These are phyloP conservation scores for Drechslerella dactyloides DNA, from an alignment of 2,329 filamentous ascomycete genomes.

Conservation along the genomic window DNA sequence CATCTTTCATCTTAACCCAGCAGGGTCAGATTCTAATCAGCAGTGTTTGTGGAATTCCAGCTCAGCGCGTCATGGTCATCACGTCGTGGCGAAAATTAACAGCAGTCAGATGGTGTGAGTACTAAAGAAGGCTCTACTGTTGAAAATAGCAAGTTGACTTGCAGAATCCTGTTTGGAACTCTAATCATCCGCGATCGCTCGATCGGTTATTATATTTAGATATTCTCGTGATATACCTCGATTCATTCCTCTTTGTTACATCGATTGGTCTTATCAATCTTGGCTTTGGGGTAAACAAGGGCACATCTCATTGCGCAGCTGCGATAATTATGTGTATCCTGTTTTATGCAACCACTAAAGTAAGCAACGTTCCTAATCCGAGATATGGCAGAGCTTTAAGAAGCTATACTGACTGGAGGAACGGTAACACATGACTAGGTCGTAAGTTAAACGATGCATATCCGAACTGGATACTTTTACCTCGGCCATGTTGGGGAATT, in stretches of 20 bases:
- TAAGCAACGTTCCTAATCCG: constrained; percentile 55
- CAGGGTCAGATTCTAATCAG: background rate
- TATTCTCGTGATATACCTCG: constrained; percentile 66
- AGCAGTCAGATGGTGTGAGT: constrained; percentile 36
- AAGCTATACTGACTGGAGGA: too few relatives aligned
- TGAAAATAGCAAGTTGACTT: too few relatives aligned
- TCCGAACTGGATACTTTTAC: too few relatives aligned
- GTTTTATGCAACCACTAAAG: constrained; percentile 69
- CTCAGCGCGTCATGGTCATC: background rate
- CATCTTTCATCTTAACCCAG: background rate
- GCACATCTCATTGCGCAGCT: constrained; percentile 62
- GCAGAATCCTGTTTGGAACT: background rate
- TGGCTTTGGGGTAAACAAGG: constrained; percentile 64
- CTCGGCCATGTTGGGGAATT: too few relatives aligned
- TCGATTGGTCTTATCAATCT: constrained; percentile 65
- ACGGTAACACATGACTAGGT: constrained; percentile 18
- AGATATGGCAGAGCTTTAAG: background rate
- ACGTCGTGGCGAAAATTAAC: constrained; percentile 25
- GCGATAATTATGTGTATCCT: constrained; percentile 67
- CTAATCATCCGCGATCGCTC: background rate
- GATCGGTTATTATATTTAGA: constrained; percentile 58
- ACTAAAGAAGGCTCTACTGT: too few relatives aligned
- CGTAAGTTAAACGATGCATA: constrained; percentile 55
- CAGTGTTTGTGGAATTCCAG: background rate
- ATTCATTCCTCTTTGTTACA: constrained; percentile 67